Percentiles rank a stretch among this genome's conserved stretches.
phyloP scores from a whole-genome alignment of 495 filamentous ascomycete species.

The Aspergillus coremiiformis region DNA sequence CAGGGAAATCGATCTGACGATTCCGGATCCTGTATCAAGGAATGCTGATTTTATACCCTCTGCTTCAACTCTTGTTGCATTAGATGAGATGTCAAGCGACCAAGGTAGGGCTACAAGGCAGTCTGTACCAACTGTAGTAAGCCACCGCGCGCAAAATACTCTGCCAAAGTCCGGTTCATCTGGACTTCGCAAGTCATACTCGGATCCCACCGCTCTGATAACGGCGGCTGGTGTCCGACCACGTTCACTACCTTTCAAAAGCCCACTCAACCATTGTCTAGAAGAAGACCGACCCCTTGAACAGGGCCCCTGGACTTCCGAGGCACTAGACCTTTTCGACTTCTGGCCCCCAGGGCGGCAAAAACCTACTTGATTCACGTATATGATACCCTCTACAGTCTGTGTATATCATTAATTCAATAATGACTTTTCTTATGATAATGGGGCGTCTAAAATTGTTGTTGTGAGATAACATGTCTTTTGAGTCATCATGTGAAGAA shows the following conservation, averaged over 20 bases:
- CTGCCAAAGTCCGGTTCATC: slow-evolving; percentile 13
- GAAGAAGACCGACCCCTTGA: slow-evolving; percentile 13
- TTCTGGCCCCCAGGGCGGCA: slow-evolving; percentile 41
- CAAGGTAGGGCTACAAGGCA: background rate
- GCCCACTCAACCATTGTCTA: slow-evolving; percentile 10
- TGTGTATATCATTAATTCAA: background rate
- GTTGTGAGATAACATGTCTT: background rate
- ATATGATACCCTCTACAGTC: slow-evolving; percentile 16
- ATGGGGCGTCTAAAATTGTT: background rate
- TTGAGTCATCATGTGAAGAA: background rate
- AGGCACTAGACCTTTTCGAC: slow-evolving; percentile 54
- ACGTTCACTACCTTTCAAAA: slow-evolving; percentile 12
- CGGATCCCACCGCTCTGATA: slow-evolving; percentile 27
- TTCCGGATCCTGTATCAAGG: background rate
- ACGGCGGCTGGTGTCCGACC: slow-evolving; percentile 10
- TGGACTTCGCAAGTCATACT: slow-evolving; percentile 30
- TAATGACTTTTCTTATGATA: background rate
- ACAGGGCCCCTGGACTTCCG: slow-evolving; percentile 49
- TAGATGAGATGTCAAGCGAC: slow-evolving; percentile 25
- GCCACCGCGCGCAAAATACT: slow-evolving; percentile 5
- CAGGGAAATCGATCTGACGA: slow-evolving; percentile 4
- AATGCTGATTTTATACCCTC: slow-evolving; percentile 25
- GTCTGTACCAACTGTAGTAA: background rate
- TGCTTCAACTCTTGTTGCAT: slow-evolving; percentile 24
- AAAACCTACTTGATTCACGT: slow-evolving; percentile 20